A percentile compares a stretch with the other conserved stretches of the same genome.
These are phyloP conservation scores for Spatholobus suberectus DNA, from an alignment of 306 rosid genomes.

Conservation along the genomic window DNA sequence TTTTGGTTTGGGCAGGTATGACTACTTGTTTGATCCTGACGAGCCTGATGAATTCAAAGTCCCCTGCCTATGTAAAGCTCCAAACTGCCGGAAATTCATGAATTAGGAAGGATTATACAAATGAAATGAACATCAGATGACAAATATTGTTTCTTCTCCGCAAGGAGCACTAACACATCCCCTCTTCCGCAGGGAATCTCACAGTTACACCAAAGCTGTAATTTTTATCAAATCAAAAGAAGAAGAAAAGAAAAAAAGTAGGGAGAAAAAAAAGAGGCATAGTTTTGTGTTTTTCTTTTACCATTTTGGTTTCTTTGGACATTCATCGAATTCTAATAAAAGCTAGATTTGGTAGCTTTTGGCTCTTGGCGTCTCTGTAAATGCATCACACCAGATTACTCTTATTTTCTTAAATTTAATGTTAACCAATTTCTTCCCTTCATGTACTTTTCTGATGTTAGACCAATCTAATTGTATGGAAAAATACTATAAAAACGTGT, in stretches of 20 bases:
- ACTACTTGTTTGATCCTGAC: slow-evolving; percentile 96
- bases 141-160: slow-evolving; percentile 76
- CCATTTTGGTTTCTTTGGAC: slow-evolving; percentile 44
- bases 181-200: slow-evolving; percentile 54
- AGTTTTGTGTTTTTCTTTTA: slow-evolving; percentile 38
- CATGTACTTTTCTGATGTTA: neutral
- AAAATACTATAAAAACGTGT: neutral
- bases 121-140: slow-evolving; percentile 46
- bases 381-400: slow-evolving; percentile 31
- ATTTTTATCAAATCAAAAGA: slow-evolving; percentile 48
- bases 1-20: slow-evolving; percentile 69
- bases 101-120: slow-evolving; percentile 64
- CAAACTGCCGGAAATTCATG: slow-evolving; percentile 95
- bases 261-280: slow-evolving; percentile 32
- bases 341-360: slow-evolving; percentile 54
- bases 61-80: slow-evolving; percentile 97
- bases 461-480: neutral
- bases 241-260: neutral
- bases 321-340: slow-evolving; percentile 58
- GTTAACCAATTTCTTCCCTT: slow-evolving; percentile 38
- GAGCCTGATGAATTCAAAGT: slow-evolving; percentile 98
- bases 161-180: slow-evolving; percentile 80
- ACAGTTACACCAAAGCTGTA: slow-evolving; percentile 65
- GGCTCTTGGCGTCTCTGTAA: slow-evolving; percentile 56
- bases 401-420: slow-evolving; percentile 30